These are phyloP conservation scores for Wickerhamomyces tratensis DNA, from an alignment of 805 yeast species.

Conservation along the genomic window DNA sequence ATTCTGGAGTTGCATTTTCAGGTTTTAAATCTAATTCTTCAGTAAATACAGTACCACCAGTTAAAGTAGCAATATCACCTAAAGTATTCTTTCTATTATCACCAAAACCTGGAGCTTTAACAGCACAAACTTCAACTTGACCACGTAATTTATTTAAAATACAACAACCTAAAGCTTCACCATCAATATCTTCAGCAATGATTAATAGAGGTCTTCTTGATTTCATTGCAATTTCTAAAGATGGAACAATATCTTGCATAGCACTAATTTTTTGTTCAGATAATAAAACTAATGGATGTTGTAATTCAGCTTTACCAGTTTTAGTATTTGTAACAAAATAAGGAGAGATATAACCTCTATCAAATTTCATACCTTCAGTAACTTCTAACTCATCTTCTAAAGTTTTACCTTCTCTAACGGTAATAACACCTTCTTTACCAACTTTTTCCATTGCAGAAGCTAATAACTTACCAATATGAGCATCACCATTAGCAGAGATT, in stretches of 20 bases:
- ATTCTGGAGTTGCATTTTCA: constrained; percentile 83
- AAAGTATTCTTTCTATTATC: constrained; percentile 95
- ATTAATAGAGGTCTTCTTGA: constrained; percentile 87
- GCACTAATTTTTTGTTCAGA: constrained; percentile 88
- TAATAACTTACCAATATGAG: constrained; percentile 81
- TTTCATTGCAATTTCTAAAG: constrained; percentile 88
- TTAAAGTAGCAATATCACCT: constrained; percentile 89
- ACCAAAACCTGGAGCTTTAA: constrained; percentile 98
- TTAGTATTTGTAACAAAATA: constrained; percentile 93
- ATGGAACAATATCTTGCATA: constrained; percentile 85
- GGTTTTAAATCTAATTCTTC: constrained; percentile 95
- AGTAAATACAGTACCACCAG: constrained; percentile 82
- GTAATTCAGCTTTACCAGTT: constrained; percentile 88
- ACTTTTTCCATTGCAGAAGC: constrained; percentile 98
- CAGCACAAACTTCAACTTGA: constrained; percentile 95
- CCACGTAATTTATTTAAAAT: constrained; percentile 95
- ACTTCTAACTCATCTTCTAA: constrained; percentile 94
- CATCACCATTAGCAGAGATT: constrained; percentile 93
- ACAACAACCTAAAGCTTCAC: constrained; percentile 98
- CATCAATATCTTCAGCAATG: constrained; percentile 93
- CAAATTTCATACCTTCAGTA: constrained; percentile 97
- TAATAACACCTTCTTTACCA: constrained; percentile 98
- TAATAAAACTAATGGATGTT: constrained; percentile 80
- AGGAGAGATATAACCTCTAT: constrained; percentile 95
- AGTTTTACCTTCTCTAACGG: constrained; percentile 96